These are phyloP conservation scores for Trichophyton equinum DNA, from an alignment of 2,329 filamentous ascomycete genomes.

Conservation along the genomic window DNA sequence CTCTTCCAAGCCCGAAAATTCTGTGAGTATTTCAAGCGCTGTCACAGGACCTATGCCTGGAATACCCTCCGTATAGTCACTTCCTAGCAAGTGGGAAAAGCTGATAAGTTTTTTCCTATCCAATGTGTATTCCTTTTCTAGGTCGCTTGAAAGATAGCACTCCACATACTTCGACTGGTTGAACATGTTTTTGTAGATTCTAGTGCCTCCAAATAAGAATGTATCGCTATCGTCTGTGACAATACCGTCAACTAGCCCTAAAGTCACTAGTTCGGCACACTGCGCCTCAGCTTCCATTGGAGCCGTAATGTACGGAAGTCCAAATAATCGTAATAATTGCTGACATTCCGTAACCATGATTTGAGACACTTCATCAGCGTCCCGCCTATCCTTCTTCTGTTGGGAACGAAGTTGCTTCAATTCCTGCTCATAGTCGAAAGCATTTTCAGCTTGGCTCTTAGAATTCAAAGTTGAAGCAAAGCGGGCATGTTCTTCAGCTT, in stretches of 20 bases:
- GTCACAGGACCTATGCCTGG: conserved; percentile 87
- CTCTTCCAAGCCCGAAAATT: conserved; percentile 60
- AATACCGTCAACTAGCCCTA: conserved; percentile 90
- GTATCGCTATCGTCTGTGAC: conserved; percentile 96
- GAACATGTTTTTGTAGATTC: conserved; percentile 99
- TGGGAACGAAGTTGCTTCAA: conserved; percentile 78
- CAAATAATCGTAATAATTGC: conserved; percentile 76
- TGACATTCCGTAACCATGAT: conserved; percentile 96
- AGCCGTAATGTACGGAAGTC: conserved; percentile 89
- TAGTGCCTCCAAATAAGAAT: conserved; percentile 89
- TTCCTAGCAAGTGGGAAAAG: conserved; percentile 80
- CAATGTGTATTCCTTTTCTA: conserved; percentile 80
- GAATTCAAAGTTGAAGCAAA: conserved; percentile 82
- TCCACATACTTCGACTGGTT: conserved; percentile 97
- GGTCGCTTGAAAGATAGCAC: conserved; percentile 73
- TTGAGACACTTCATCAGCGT: conserved; percentile 92
- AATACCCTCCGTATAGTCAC: conserved; percentile 88
- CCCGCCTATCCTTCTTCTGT: conserved; percentile 88
- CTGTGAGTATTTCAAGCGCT: conserved; percentile 83
- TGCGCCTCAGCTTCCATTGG: conserved; percentile 99
- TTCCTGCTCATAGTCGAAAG: conserved; percentile 73
- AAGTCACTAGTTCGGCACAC: conserved; percentile 74
- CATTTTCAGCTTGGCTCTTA: conserved; percentile 55
- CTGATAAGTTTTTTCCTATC: conserved; percentile 77
- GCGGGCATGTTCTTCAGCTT: conserved; percentile 85